A percentile compares a stretch with the other conserved stretches of the same genome.
phyloP scores from a whole-genome alignment of 768 basidiomycete species.

The Tylopilus subfusipes region DNA sequence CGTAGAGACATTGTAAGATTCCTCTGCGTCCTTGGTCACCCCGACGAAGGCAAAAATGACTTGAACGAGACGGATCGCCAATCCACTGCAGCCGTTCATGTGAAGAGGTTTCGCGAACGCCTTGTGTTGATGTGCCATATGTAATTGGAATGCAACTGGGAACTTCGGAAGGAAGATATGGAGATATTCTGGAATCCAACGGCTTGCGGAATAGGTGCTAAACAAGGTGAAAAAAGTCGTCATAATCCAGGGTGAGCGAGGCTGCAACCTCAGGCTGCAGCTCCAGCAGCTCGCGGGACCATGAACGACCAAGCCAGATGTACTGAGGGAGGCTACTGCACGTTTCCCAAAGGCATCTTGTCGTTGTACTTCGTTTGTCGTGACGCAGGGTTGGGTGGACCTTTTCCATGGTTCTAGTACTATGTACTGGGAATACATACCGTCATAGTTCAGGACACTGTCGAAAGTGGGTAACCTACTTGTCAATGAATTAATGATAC shows the following conservation, averaged over 20 bases:
- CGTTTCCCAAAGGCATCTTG: no score
- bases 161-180: constrained; percentile 65
- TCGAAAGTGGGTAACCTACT: no score
- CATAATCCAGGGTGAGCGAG: constrained; percentile 50
- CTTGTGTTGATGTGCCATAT: constrained; percentile 62
- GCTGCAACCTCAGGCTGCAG: constrained; percentile 76
- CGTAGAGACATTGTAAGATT: constrained; percentile 52
- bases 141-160: constrained; percentile 74
- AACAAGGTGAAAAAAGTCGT: constrained; percentile 67
- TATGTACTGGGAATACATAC: no score
- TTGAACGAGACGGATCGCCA: constrained; percentile 61
- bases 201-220: constrained; percentile 64
- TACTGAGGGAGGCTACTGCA: constrained; percentile 58
- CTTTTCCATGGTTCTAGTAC: no score
- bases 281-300: constrained; percentile 64
- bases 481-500: no score
- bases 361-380: no score
- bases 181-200: constrained; percentile 58
- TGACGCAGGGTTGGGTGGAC: no score
- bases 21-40: constrained; percentile 50
- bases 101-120: constrained; percentile 57
- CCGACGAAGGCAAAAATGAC: constrained; percentile 59
- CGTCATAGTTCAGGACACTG: no score
- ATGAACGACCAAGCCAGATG: constrained; percentile 71
- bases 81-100: constrained; percentile 61